Conservation (phyloP, 1,284 basidiomycete genomes). For the Malassezia sympodialis region DNA sequence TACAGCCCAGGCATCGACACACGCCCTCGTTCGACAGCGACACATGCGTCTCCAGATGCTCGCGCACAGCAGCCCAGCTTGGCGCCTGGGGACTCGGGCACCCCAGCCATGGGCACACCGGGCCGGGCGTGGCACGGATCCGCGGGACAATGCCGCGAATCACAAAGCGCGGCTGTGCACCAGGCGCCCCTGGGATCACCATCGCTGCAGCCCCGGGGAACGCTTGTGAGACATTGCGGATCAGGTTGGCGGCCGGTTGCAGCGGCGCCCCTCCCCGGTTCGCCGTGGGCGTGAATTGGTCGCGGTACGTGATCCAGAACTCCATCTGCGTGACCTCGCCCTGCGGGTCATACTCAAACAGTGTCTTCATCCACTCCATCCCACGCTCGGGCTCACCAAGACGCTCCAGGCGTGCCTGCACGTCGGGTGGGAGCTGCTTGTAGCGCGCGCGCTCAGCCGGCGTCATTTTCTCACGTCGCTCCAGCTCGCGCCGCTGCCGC, state of each 20-base stretch:
- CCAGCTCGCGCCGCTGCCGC: slow-evolving; percentile 17
- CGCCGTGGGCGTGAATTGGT: slow-evolving; percentile 49
- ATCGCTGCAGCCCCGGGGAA: slow-evolving; percentile 71
- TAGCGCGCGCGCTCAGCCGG: slow-evolving; percentile 22
- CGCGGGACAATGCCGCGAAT: slow-evolving; percentile 60
- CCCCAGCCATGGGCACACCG: slow-evolving; percentile 30
- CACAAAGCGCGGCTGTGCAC: slow-evolving; percentile 57
- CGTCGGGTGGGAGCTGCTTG: slow-evolving; percentile 23
- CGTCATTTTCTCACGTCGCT: slow-evolving; percentile 4
- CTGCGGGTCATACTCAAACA: slow-evolving; percentile 62
- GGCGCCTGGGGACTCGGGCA: slow-evolving; percentile 25
- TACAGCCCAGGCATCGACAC: slow-evolving; percentile 34
- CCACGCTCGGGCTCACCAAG: slow-evolving; percentile 35
- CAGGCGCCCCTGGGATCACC: slow-evolving; percentile 62
- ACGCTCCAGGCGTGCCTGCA: slow-evolving; percentile 20
- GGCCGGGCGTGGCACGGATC: slow-evolving; percentile 20
- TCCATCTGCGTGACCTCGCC: slow-evolving; percentile 76
- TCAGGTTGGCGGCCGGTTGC: slow-evolving; percentile 71
- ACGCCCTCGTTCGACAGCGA: slow-evolving; percentile 20
- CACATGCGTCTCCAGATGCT: slow-evolving; percentile 28
- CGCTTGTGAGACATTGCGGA: slow-evolving; percentile 68
- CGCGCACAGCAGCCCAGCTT: slow-evolving; percentile 20
- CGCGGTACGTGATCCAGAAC: slow-evolving; percentile 77
- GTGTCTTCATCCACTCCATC: slow-evolving; percentile 56
- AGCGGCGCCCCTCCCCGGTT: slow-evolving; percentile 56